phyloP scores from a whole-genome alignment of 768 basidiomycete species.

The Porphyrellus cyaneotinctus region DNA sequence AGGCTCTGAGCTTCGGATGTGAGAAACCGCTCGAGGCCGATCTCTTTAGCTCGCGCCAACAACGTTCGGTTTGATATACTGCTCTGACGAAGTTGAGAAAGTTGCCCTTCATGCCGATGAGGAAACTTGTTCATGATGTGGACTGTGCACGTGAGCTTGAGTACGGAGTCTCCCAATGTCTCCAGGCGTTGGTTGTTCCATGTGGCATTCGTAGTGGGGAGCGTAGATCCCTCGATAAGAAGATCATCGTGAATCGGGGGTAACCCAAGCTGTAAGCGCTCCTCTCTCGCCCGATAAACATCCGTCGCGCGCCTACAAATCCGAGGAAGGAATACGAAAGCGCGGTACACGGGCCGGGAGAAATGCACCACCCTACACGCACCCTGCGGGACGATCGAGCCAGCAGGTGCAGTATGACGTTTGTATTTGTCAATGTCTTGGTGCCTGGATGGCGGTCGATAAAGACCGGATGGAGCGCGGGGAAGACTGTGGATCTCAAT shows the following conservation, averaged over 20 bases:
- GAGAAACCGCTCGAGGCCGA: constrained; percentile 60
- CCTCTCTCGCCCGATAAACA: constrained; percentile 53
- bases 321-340: constrained; percentile 59
- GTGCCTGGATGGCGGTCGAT: constrained; percentile 30
- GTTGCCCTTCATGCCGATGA: constrained; percentile 78
- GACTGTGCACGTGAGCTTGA: constrained; percentile 72
- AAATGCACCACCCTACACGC: constrained; percentile 56
- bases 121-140: constrained; percentile 76
- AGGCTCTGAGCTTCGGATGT: constrained; percentile 54
- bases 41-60: constrained; percentile 59
- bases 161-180: constrained; percentile 80
- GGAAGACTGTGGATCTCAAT: constrained; percentile 50
- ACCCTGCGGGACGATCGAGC: constrained; percentile 38
- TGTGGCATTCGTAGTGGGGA: constrained; percentile 58
- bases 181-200: constrained; percentile 86
- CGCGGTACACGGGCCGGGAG: constrained; percentile 43
- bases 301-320: constrained; percentile 65
- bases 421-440: constrained; percentile 27
- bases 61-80: constrained; percentile 70
- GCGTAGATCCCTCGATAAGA: constrained; percentile 70
- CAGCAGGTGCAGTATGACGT: constrained; percentile 22
- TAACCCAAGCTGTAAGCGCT: constrained; percentile 52
- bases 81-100: constrained; percentile 59
- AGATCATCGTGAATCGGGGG: constrained; percentile 55
- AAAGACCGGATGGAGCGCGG: constrained; percentile 40